Percentiles rank a stretch among this genome's conserved stretches.
These are phyloP conservation scores for Lactifluus piperatus DNA, from an alignment of 768 basidiomycete species.

Conservation along the genomic window DNA sequence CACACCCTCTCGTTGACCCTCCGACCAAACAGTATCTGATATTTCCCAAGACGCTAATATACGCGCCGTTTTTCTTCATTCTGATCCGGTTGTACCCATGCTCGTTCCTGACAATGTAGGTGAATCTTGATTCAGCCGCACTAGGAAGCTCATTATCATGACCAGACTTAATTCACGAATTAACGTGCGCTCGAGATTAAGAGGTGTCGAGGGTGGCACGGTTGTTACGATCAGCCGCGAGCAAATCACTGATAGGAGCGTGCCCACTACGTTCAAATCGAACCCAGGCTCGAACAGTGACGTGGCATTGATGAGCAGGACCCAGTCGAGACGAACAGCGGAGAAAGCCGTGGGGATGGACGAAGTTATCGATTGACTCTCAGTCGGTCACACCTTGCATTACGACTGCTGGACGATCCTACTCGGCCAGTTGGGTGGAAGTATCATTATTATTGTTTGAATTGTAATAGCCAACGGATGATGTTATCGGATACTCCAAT, in stretches of 20 bases:
- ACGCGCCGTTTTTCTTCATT: slow-evolving; percentile 11
- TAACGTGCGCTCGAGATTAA: slow-evolving; percentile 3
- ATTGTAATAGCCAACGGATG: background rate
- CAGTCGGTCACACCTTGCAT: background rate
- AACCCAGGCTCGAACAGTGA: background rate
- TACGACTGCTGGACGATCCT: background rate
- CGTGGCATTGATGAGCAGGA: background rate
- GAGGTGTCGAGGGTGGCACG: background rate
- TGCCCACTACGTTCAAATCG: background rate
- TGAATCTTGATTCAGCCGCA: background rate
- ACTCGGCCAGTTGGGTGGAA: background rate
- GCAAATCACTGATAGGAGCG: background rate
- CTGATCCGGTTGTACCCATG: slow-evolving; percentile 6
- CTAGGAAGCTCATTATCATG: background rate
- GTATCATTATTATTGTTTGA: background rate
- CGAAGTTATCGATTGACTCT: background rate
- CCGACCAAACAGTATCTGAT: background rate
- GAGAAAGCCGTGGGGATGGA: slow-evolving; percentile 5
- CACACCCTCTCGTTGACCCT: background rate
- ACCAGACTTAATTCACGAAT: slow-evolving; percentile 8
- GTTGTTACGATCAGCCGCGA: background rate
- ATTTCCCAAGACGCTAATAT: slow-evolving; percentile 5
- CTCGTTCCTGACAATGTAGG: slow-evolving; percentile 12
- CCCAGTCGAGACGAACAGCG: background rate
- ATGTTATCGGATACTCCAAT: background rate